These are phyloP conservation scores for Platanthera zijinensis DNA, from an alignment of 106 monocot genomes.

Conservation along the genomic window DNA sequence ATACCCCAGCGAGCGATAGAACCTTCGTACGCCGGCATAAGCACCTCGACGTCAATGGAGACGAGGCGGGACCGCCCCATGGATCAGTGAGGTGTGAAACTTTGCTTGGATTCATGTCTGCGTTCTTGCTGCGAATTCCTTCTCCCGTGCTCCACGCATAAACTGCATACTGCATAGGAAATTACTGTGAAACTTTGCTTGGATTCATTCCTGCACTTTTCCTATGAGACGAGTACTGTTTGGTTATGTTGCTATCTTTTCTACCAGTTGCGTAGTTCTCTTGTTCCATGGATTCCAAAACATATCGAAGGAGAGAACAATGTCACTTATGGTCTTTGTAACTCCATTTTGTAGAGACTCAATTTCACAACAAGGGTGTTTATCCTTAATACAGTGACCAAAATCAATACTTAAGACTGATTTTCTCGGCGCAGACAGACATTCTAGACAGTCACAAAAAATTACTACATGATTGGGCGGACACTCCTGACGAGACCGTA, in stretches of 20 bases:
- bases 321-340: background rate
- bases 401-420: too few relatives aligned
- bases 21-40: conserved; percentile 55
- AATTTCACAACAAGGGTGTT: background rate
- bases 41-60: conserved; percentile 63
- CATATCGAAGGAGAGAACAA: background rate
- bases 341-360: background rate
- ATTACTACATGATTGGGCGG: too few relatives aligned
- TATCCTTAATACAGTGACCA: too few relatives aligned
- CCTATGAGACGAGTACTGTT: background rate
- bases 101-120: background rate
- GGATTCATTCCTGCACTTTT: background rate
- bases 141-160: background rate
- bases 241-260: background rate
- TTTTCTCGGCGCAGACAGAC: too few relatives aligned
- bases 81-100: conserved; percentile 37
- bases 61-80: conserved; percentile 70
- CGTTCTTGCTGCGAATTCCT: background rate
- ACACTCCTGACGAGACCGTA: too few relatives aligned
- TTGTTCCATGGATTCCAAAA: background rate
- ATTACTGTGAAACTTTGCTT: background rate
- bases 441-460: too few relatives aligned
- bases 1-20: conserved; percentile 67
- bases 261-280: background rate
- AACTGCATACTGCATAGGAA: background rate